Percentiles rank a stretch among this genome's conserved stretches.
Evolutionary conservation across 164 flowering plant species (phyloP).

Genomic region (Chimonanthus praecox): DNA sequence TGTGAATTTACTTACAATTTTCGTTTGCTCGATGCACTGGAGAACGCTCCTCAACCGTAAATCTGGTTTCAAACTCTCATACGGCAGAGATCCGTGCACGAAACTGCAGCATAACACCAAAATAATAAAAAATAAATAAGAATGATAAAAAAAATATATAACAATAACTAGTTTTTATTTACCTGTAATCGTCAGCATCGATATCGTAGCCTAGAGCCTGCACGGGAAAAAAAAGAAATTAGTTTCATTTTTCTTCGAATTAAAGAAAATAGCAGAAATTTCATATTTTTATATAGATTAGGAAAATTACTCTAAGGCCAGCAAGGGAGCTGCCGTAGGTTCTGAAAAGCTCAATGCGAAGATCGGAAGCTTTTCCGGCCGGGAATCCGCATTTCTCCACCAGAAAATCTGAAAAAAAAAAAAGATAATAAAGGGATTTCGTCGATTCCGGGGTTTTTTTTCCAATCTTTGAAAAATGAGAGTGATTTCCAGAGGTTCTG

Average conservation of each 20-base stretch:
- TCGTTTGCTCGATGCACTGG: slow-evolving; percentile 55
- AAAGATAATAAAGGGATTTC: not conserved
- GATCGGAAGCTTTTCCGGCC: slow-evolving; percentile 42
- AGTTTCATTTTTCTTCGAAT: not conserved
- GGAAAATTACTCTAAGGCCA: slow-evolving; percentile 64
- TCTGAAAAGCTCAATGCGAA: slow-evolving; percentile 68
- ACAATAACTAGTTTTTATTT: not conserved
- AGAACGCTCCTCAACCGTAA: slow-evolving; percentile 50
- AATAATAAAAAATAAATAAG: not conserved
- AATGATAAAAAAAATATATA: not conserved
- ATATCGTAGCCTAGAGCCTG: slow-evolving; percentile 29
- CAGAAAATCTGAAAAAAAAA: slow-evolving; percentile 50
- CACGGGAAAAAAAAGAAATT: slow-evolving; percentile 2
- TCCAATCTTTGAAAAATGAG: not conserved
- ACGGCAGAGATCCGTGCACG: slow-evolving; percentile 95
- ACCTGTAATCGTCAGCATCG: slow-evolving; percentile 34
- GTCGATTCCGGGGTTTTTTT: not conserved
- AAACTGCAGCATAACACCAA: slow-evolving; percentile 28
- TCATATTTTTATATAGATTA: not conserved
- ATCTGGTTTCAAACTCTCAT: slow-evolving; percentile 62
- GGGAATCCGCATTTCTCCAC: slow-evolving; percentile 62
- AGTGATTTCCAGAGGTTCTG: not conserved
- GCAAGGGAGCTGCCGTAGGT: slow-evolving; percentile 91
- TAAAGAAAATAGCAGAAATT: not conserved
- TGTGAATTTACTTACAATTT: slow-evolving; percentile 40